Evolutionary conservation across 1,139 yeast species (phyloP).

Genomic region (Arxiozyma slooffiae): DNA sequence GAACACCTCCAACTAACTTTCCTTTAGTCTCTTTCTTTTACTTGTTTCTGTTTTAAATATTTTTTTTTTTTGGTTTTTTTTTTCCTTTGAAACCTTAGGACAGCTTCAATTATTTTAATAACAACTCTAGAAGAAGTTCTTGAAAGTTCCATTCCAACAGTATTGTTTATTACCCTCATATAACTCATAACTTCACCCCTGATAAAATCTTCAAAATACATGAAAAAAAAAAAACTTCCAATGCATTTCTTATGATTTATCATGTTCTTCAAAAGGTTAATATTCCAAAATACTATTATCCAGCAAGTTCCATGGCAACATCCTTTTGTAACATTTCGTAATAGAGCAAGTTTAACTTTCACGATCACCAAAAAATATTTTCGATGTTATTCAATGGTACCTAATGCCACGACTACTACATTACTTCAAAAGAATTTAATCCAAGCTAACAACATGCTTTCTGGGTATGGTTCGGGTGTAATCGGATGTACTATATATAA

Average conservation of each 20-base stretch:
- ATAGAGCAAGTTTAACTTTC: neutral
- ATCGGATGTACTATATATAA: conserved; percentile 54
- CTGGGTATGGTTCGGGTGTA: conserved; percentile 27
- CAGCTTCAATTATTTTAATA: too few species aligned
- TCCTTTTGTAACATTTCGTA: neutral
- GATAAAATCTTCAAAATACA: neutral
- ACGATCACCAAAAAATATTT: neutral
- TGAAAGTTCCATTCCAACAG: too few species aligned
- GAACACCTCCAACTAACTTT: too few species aligned
- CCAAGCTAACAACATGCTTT: conserved; percentile 30
- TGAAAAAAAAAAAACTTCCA: too few species aligned
- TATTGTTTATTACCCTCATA: too few species aligned
- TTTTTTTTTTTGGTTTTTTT: too few species aligned
- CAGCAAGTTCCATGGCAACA: neutral
- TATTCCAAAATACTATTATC: neutral
- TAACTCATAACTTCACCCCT: too few species aligned
- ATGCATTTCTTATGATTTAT: too few species aligned
- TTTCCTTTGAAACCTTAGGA: too few species aligned
- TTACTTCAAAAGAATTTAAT: conserved; percentile 32
- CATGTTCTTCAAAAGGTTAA: neutral
- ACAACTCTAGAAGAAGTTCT: too few species aligned
- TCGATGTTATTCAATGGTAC: conserved; percentile 1
- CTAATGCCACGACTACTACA: conserved; percentile 19
- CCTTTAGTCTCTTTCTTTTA: too few species aligned
- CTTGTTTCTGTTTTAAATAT: too few species aligned